These are phyloP conservation scores for Moelleriella libera DNA, from an alignment of 2,329 filamentous ascomycete species.

Conservation along the genomic window DNA sequence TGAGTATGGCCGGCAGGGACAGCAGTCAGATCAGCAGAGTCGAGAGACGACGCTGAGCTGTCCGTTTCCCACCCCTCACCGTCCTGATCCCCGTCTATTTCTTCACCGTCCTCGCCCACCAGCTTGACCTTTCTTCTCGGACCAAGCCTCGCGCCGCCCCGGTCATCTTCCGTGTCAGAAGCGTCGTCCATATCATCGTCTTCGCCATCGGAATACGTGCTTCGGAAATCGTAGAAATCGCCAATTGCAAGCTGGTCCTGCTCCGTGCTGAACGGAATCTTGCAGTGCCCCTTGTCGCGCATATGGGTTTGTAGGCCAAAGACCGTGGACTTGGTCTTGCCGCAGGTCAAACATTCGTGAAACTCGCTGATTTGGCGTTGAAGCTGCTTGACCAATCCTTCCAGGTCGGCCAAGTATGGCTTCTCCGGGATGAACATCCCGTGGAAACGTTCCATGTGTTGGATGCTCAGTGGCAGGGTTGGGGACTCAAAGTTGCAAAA, in stretches of 20 bases:
- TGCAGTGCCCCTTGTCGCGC: slow-evolving; percentile 93
- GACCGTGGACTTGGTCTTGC: slow-evolving; percentile 64
- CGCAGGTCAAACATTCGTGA: slow-evolving; percentile 79
- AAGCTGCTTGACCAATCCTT: slow-evolving; percentile 67
- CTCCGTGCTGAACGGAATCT: slow-evolving; percentile 81
- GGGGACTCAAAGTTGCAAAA: slow-evolving; percentile 87
- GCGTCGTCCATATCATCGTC: slow-evolving; percentile 43
- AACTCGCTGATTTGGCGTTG: slow-evolving; percentile 67
- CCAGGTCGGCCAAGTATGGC: slow-evolving; percentile 66
- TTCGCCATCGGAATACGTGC: slow-evolving; percentile 79
- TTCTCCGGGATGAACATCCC: slow-evolving; percentile 94
- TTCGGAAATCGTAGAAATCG: slow-evolving; percentile 92
- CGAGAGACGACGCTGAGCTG: slow-evolving; percentile 74
- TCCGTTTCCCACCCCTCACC: slow-evolving; percentile 93
- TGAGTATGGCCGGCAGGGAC: slow-evolving; percentile 60
- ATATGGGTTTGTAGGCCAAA: slow-evolving; percentile 89
- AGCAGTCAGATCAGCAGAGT: slow-evolving; percentile 69
- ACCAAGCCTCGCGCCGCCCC: slow-evolving; percentile 56
- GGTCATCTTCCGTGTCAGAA: slow-evolving; percentile 25
- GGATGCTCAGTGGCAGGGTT: slow-evolving; percentile 58
- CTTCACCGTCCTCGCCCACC: slow-evolving; percentile 33
- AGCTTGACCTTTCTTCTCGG: slow-evolving; percentile 39
- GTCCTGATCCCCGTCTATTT: slow-evolving; percentile 36
- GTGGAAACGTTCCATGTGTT: slow-evolving; percentile 86
- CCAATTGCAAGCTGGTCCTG: slow-evolving; percentile 88